Percentiles rank a stretch among this genome's conserved stretches.
Evolutionary conservation across 2,329 filamentous ascomycete species (phyloP).

Genomic region (Aspergillus calidoustus): DNA sequence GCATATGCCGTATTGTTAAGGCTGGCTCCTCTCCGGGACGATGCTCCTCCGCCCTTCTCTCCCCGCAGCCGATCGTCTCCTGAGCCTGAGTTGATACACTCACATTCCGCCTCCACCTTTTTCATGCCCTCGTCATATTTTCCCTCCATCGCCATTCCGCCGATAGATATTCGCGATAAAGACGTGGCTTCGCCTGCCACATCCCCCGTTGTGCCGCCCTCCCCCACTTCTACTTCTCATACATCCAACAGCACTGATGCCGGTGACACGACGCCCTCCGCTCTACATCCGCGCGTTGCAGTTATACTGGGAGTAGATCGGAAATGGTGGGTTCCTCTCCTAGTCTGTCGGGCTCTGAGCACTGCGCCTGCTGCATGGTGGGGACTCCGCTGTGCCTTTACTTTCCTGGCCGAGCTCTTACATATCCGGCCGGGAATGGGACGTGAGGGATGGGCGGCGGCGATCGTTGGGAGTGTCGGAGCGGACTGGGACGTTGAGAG

Average conservation of each 20-base stretch:
- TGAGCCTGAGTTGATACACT: constrained; percentile 31
- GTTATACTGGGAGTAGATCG: constrained; percentile 75
- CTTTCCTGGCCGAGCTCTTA: constrained; percentile 68
- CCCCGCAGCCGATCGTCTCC: constrained; percentile 31
- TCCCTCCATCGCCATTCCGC: constrained; percentile 17
- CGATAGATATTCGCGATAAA: constrained; percentile 31
- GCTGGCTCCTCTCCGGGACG: constrained; percentile 48
- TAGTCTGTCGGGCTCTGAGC: constrained; percentile 73
- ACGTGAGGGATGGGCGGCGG: constrained; percentile 47
- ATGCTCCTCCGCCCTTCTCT: constrained; percentile 40
- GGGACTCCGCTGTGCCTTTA: constrained; percentile 70
- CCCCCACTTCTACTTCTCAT: constrained; percentile 36
- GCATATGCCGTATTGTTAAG: constrained; percentile 45
- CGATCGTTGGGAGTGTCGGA: constrained; percentile 42
- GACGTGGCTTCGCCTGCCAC: constrained; percentile 35
- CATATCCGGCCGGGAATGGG: constrained; percentile 50
- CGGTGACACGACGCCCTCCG: constrained; percentile 36
- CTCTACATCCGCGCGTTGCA: constrained; percentile 75
- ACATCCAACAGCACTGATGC: constrained; percentile 36
- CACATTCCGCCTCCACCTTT: constrained; percentile 19
- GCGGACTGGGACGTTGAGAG: constrained; percentile 51
- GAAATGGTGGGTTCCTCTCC: constrained; percentile 74
- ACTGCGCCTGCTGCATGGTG: constrained; percentile 73
- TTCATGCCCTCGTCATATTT: constrained; percentile 18
- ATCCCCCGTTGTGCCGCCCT: constrained; percentile 34